Conservation (phyloP, 75 land plant species). For the Chamaecyparis obtusa region DNA sequence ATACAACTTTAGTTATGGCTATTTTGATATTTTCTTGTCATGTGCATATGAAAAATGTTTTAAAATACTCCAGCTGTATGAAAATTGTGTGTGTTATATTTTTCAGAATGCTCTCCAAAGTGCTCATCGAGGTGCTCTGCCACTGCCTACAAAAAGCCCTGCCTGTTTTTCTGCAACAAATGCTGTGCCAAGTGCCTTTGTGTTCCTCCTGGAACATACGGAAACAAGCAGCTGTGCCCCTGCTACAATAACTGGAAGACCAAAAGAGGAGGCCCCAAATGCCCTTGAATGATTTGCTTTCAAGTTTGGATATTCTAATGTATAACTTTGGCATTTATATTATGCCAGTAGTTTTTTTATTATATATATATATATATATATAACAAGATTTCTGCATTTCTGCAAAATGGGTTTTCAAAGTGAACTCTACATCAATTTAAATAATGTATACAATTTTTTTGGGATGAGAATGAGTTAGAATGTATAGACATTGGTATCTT, state of each 20-base stretch:
- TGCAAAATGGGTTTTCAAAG: no score
- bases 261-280: constrained; percentile 69
- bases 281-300: constrained; percentile 39
- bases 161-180: constrained; percentile 68
- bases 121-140: constrained; percentile 50
- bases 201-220: constrained; percentile 70
- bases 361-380: no score
- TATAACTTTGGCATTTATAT: no score
- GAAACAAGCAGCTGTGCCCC: constrained; percentile 67
- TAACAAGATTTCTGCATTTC: no score
- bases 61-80: background rate
- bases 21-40: background rate
- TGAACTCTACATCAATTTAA: no score
- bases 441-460: no score
- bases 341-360: no score
- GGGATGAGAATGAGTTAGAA: no score
- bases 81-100: background rate
- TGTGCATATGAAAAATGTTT: background rate
- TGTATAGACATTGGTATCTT: no score
- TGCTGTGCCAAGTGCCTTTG: constrained; percentile 72
- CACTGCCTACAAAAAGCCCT: constrained; percentile 57
- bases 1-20: background rate
- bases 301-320: no score
- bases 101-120: background rate
- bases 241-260: constrained; percentile 91